Conservation (phyloP, 2,329 filamentous ascomycete species). For the Stylonectria norvegica region DNA sequence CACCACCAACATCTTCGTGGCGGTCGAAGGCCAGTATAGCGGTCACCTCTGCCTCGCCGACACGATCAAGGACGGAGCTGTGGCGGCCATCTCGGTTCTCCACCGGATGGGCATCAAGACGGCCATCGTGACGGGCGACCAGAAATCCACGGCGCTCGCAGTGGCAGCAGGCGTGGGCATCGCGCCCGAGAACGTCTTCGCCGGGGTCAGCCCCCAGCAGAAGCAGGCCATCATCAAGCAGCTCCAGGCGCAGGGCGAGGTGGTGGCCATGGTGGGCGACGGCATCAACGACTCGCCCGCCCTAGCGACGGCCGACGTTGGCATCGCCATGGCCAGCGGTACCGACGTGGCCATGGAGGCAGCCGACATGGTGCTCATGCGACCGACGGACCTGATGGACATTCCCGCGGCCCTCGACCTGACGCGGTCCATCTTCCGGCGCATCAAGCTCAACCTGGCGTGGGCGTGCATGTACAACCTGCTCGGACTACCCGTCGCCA, state of each 20-base stretch:
- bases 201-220: slow-evolving; percentile 84
- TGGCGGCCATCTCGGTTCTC: slow-evolving; percentile 75
- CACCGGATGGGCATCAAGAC: slow-evolving; percentile 81
- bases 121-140: slow-evolving; percentile 92
- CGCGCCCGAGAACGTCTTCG: slow-evolving; percentile 68
- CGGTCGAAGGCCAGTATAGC: slow-evolving; percentile 76
- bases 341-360: slow-evolving; percentile 98
- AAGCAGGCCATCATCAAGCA: slow-evolving; percentile 82
- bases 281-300: slow-evolving; percentile 98
- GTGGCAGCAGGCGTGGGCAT: slow-evolving; percentile 85
- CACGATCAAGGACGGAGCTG: slow-evolving; percentile 84
- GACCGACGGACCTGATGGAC: slow-evolving; percentile 83
- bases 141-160: slow-evolving; percentile 75
- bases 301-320: slow-evolving; percentile 85
- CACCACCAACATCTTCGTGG: slow-evolving; percentile 87
- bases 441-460: slow-evolving; percentile 88
- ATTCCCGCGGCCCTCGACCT: slow-evolving; percentile 86
- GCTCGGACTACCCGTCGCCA: slow-evolving; percentile 88
- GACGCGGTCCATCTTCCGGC: slow-evolving; percentile 77
- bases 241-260: slow-evolving; percentile 69
- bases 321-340: slow-evolving; percentile 87
- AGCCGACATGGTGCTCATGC: slow-evolving; percentile 94
- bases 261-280: slow-evolving; percentile 95
- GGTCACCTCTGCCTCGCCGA: slow-evolving; percentile 84
- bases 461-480: slow-evolving; percentile 95